phyloP scores from a whole-genome alignment of 345 rosid species.

The Aquilaria malaccensis region DNA sequence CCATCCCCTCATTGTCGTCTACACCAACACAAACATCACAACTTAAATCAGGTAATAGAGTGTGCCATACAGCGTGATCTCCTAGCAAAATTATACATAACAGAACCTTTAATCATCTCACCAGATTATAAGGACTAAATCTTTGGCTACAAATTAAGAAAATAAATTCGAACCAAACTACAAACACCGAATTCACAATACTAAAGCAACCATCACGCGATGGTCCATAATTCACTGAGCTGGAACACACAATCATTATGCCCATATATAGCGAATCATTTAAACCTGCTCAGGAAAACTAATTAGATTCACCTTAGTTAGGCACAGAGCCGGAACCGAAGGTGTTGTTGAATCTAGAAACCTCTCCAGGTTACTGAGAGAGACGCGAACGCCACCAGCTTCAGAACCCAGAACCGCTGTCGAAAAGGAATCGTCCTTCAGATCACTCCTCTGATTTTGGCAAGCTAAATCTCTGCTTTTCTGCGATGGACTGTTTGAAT shows the following conservation, averaged over 20 bases:
- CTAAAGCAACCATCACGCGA: too few species aligned
- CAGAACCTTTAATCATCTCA: too few species aligned
- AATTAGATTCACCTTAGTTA: constrained; percentile 25
- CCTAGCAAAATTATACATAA: too few species aligned
- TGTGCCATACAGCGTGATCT: too few species aligned
- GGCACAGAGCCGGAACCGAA: constrained; percentile 26
- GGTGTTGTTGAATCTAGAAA: constrained; percentile 36
- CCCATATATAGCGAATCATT: too few species aligned
- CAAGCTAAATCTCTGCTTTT: constrained; percentile 9
- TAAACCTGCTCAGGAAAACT: too few species aligned
- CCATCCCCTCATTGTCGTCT: constrained; percentile 38
- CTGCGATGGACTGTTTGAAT: not conserved
- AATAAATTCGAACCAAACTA: not conserved
- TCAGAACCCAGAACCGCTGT: constrained; percentile 3
- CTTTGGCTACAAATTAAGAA: not conserved
- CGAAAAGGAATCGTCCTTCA: constrained; percentile 4
- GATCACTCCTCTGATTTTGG: constrained; percentile 8
- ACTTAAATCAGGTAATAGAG: not conserved
- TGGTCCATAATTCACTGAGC: too few species aligned
- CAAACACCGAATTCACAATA: too few species aligned
- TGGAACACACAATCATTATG: too few species aligned
- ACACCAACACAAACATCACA: constrained; percentile 16
- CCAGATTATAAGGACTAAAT: not conserved
- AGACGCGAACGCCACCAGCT: constrained; percentile 8
- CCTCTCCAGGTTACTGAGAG: constrained; percentile 30